Conservation (phyloP, 2,329 filamentous ascomycete genomes). For the Pseudogymnoascus sp. region DNA sequence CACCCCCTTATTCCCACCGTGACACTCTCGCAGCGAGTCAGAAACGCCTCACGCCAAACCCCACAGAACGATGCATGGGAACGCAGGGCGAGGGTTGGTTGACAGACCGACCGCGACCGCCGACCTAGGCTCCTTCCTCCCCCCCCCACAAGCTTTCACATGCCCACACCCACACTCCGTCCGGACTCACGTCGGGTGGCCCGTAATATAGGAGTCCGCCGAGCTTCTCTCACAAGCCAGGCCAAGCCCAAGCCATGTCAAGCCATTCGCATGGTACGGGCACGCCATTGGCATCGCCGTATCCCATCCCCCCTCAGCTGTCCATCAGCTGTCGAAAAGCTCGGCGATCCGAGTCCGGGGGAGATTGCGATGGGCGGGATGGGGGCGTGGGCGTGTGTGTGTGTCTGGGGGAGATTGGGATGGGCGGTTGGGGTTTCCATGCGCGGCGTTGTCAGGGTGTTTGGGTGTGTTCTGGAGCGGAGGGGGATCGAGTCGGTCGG, state of each 20-base stretch:
- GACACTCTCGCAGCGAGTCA: not conserved
- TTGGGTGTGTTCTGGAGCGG: not conserved
- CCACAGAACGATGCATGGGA: too few relatives aligned
- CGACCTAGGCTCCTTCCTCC: not conserved
- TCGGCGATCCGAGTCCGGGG: not conserved
- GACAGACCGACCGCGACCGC: not conserved
- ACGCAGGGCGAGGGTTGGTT: not conserved
- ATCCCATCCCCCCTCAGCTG: not conserved
- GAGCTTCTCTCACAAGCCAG: too few relatives aligned
- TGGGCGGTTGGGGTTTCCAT: not conserved
- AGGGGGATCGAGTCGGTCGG: not conserved
- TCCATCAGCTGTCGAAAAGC: not conserved
- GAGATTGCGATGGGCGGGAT: not conserved
- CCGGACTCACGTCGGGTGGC: too few relatives aligned
- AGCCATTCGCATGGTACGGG: too few relatives aligned
- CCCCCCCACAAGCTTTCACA: not conserved
- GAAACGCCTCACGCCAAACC: too few relatives aligned
- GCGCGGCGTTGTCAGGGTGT: not conserved
- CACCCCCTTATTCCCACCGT: not conserved
- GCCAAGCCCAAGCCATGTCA: not conserved
- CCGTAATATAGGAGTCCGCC: conserved; percentile 1
- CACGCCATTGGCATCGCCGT: too few relatives aligned
- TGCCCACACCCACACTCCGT: not conserved
- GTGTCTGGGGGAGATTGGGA: not conserved
- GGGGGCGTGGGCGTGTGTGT: too few relatives aligned